Evolutionary conservation across 2,329 filamentous ascomycete genomes (phyloP), one percentile per base, ranked within the genome.

Genomic region (Aspergillus piperis): DNA sequence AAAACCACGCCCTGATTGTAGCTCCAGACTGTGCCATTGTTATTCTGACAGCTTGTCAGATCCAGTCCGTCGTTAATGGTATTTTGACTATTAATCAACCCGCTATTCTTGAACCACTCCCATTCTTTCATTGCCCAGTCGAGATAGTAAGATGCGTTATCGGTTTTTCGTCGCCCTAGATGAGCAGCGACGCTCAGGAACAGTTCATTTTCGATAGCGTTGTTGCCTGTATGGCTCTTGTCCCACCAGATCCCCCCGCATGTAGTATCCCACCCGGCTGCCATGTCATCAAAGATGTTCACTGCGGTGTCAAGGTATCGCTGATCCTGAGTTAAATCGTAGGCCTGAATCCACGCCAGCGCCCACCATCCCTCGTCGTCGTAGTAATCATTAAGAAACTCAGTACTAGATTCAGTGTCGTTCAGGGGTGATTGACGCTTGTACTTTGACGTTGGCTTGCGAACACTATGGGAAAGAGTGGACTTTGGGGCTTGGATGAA

Each of bases 321-420:
- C 15, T 1, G 10, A 19, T 56, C 54, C 5, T 49, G 42, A 5
- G 54, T 56, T 7, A 39, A 11, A 21, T 56, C 54, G 42, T 48
- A 56, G 19, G 38, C 54, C 15, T 39, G 42, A 11, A 56, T 56
- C 54, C 54, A 56, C 6, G 39, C 54, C 2, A 56, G 27, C 17
- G 54, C 54, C 54, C 54, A 56, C 54, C 54, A 56, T 5, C 17
- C 54, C 41, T 56, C 54, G 21, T 56, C 54, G 19, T 56, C 54
- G 42, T 56, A 56, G 17, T 48, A 48, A 8, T 47, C 27, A 42
- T 56, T 56, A 42, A 49, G 32, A 27, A 56, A 56, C 1, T 30
- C 41, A 15, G 32, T 13, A 36, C 5, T 4, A 2, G 10, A 13
- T 11, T 39, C 21, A 17, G 30, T 10, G 1, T 32, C 54, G 8